Conservation (phyloP, 345 rosid species). For the Rhizophora apiculata region DNA sequence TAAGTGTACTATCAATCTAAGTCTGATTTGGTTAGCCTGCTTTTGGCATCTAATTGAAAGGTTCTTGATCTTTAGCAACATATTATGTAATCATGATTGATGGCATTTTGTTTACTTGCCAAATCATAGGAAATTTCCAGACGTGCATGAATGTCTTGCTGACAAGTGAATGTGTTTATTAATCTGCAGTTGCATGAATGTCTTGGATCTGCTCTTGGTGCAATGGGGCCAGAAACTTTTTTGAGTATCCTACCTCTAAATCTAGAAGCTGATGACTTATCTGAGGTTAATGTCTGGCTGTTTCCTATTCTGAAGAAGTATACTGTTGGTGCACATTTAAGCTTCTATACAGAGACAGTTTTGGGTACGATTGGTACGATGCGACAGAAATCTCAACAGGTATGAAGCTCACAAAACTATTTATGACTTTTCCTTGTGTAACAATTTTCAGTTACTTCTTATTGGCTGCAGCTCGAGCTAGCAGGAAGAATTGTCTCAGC, state of each 20-base stretch:
- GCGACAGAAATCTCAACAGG: slow-evolving; percentile 65
- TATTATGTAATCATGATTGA: neutral
- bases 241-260: slow-evolving; percentile 66
- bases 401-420: slow-evolving; percentile 10
- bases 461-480: slow-evolving; percentile 58
- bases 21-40: neutral
- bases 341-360: slow-evolving; percentile 62
- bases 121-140: slow-evolving; percentile 7
- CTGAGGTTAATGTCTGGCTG: slow-evolving; percentile 88
- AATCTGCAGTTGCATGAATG: slow-evolving; percentile 75
- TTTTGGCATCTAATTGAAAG: neutral
- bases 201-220: slow-evolving; percentile 88
- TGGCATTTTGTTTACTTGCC: neutral
- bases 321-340: slow-evolving; percentile 71
- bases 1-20: neutral
- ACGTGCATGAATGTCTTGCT: slow-evolving; percentile 11
- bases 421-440: slow-evolving; percentile 2
- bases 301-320: slow-evolving; percentile 92
- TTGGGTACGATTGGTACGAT: slow-evolving; percentile 47
- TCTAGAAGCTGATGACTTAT: slow-evolving; percentile 68
- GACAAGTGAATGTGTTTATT: slow-evolving; percentile 18
- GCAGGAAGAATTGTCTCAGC: slow-evolving; percentile 64
- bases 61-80: neutral
- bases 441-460: slow-evolving; percentile 21
- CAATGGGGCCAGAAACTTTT: slow-evolving; percentile 91